A percentile compares a stretch with the other conserved stretches of the same genome.
Evolutionary conservation across 129 eudicot genomes (phyloP).

Genomic region (Ambrosia artemisiifolia): DNA sequence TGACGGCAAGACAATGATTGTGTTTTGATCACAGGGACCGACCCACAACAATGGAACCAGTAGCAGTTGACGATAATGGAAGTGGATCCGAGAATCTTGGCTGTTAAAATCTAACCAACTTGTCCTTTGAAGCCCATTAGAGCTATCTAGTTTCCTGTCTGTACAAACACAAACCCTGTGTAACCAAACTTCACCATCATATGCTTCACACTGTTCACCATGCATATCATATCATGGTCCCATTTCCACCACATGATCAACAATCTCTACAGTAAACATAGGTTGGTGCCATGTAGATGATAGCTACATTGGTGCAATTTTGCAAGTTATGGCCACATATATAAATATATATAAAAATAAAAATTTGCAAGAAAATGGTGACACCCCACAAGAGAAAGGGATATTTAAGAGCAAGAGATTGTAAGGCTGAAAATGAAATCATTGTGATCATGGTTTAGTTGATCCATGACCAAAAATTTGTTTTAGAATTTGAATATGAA

Average conservation of each 20-base stretch:
- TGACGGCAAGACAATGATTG: constrained; percentile 22
- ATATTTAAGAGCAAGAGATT: constrained; percentile 12
- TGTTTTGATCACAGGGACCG: constrained; percentile 31
- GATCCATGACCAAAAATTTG: constrained; percentile 28
- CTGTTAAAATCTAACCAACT: constrained; percentile 23
- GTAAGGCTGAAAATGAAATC: constrained; percentile 30
- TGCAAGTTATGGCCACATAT: constrained; percentile 18
- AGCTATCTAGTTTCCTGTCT: constrained; percentile 19
- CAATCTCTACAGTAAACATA: constrained; percentile 21
- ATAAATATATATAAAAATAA: background rate
- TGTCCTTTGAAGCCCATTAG: constrained; percentile 33
- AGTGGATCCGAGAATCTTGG: constrained; percentile 51
- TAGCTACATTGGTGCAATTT: constrained; percentile 27
- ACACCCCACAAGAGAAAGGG: constrained; percentile 32
- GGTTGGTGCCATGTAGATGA: constrained; percentile 26
- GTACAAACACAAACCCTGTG: constrained; percentile 30
- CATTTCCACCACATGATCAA: constrained; percentile 21
- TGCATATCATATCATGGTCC: constrained; percentile 30
- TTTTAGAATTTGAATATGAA: constrained; percentile 5
- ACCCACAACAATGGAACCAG: constrained; percentile 33
- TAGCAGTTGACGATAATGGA: constrained; percentile 26
- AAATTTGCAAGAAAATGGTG: constrained; percentile 21
- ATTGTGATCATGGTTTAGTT: constrained; percentile 22
- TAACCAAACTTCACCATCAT: constrained; percentile 27
- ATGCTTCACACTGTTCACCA: constrained; percentile 28